Evolutionary conservation across 1,284 basidiomycete species (phyloP), one percentile per base, ranked within the genome.

Genomic region (Moesziomyces sp.): DNA sequence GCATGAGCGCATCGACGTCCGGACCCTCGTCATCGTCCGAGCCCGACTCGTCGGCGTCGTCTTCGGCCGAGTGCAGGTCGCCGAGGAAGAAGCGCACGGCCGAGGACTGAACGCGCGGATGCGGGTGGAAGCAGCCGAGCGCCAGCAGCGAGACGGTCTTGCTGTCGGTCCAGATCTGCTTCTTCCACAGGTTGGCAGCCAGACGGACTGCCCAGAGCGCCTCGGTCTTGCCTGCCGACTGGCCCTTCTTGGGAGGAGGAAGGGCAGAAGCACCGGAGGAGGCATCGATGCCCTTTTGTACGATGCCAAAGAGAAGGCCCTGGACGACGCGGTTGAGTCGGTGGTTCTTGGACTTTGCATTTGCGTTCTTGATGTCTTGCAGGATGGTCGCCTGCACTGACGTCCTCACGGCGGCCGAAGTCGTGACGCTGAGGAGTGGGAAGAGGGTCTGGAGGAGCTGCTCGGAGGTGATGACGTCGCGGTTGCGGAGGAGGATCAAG

Each of bases 71-170:
- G 51, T 84, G 80, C n/a, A 83, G 66, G 52, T 84, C 83, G 62
- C 93, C 93, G 19, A 99, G 89, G 88, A 99, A 99, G 87, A 99
- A 99, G 85, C 98, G 93, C n/a, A 97, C 86, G 2, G 94, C 93
- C 0, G 94, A 94, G 65, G 91, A 94, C 84, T 98, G 96, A 0
- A 99, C 97, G 83, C 98, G 98, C 52, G 91, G 88, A 52, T 92
- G 90, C 9, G 96, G 94, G 84, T 99, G 96, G 84, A 95, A 93
- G 82, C 93, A 96, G 1, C 93, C 96, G 38, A 95, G 87, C 0
- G 93, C 90, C 58, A 97, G 88, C 77, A 99, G 96, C 6, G 95
- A 91, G 7, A 99, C 94, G 0, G 94, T 90, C 86, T 97, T 98
- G 3, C 91, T 89, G 83, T 99, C 97, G 58, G 89, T 91, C 94